Evolutionary conservation across 768 basidiomycete species (phyloP), one percentile per base, ranked within the genome.

Genomic region (Suillus subalutaceus): DNA sequence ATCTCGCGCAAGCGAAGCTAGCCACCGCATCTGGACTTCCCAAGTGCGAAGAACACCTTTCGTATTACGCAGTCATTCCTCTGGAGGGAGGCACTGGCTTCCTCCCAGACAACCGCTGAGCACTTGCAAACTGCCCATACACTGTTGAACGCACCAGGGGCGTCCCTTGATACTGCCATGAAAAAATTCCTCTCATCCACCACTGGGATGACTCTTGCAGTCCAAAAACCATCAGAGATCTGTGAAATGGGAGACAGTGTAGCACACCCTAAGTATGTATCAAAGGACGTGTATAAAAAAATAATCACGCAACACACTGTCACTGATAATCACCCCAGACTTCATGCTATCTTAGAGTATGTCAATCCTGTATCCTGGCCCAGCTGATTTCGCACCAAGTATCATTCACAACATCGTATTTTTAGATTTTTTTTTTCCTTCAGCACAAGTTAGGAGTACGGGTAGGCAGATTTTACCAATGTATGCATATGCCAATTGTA

Each of bases 21-120:
- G 63, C 63, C 6, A 2, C 23, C 5, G 7, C 12, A n/a, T 26
- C 37, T 37, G 63, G 63, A 20, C 43, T 63, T 20, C 26, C 52
- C 26, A 50, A 2, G 4, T 0, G 3, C 12, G n/a, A 6, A 50
- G 2, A 23, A 50, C 0, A 38, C 26, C 18, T 13, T 38, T 4
- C 9, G 10, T 2, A 18, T 26, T 13, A 35, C 4, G 6, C 46
- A 46, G n/a, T 63, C 48, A 32, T 20, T 53, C 41, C 12, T n/a
- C 15, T 63, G 63, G 63, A 63, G 48, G 40, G 46, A 53, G 23
- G 63, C 50, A 26, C 63, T 63, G 48, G 1, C 46, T 46, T 52
- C 63, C 20, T 38, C 15, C n/a, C 18, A 63, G 26, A 52, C n/a
- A 30, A 32, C 40, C 10, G 1, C 46, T 23, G 52, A 50, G 46